phyloP scores from a whole-genome alignment of 1,284 basidiomycete genomes.

The Tremellales sp. region DNA sequence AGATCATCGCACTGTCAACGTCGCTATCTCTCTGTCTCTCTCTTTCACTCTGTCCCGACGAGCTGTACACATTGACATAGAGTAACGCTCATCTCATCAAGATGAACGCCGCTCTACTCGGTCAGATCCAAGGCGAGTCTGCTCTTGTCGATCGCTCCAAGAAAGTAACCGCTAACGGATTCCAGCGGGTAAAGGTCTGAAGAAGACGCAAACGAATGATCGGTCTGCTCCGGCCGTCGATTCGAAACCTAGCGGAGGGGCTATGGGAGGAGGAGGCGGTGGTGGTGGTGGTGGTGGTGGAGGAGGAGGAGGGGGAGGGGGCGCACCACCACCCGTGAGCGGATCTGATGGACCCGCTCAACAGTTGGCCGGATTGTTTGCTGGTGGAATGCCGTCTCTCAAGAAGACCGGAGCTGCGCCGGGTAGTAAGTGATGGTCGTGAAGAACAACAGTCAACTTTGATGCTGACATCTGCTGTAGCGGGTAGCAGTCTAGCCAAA shows the following conservation, averaged over 20 bases:
- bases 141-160: neutral
- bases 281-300: conserved; percentile 48
- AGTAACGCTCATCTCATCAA: conserved; percentile 1
- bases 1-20: neutral
- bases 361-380: conserved; percentile 78
- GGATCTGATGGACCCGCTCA: conserved; percentile 50
- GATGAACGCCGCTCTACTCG: conserved; percentile 42
- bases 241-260: conserved; percentile 39
- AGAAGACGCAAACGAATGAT: no score
- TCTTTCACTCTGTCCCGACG: neutral
- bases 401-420: conserved; percentile 62
- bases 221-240: conserved; percentile 67
- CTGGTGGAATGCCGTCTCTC: conserved; percentile 84
- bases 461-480: conserved; percentile 7
- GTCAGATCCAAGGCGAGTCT: conserved; percentile 41
- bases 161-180: neutral
- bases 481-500: neutral
- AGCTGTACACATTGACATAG: neutral
- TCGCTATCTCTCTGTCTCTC: neutral
- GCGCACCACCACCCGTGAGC: conserved; percentile 14
- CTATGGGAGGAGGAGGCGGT: conserved; percentile 52
- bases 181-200: conserved; percentile 65
- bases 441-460: no score
- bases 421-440: neutral
- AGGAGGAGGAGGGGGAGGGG: conserved; percentile 16